Evolutionary conservation across 106 monocot species (phyloP).

Genomic region (Gastrodia elata): DNA sequence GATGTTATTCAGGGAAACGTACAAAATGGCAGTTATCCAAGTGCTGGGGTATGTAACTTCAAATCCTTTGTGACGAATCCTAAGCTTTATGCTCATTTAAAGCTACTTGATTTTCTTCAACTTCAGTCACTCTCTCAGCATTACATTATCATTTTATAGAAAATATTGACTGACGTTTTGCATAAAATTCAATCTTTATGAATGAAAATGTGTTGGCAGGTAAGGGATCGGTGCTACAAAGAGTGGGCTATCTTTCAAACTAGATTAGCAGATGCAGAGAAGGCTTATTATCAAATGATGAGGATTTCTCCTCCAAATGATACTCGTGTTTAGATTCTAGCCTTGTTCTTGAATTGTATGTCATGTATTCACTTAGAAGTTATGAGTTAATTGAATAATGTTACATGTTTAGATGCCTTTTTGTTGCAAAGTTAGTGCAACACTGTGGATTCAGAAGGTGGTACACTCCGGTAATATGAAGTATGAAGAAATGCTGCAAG

Average conservation of each 20-base stretch:
- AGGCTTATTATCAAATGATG: slow-evolving; percentile 31
- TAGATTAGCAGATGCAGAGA: slow-evolving; percentile 40
- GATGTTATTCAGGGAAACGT: background rate
- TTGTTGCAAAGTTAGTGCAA: too few relatives aligned
- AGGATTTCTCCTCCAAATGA: slow-evolving; percentile 30
- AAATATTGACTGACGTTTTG: background rate
- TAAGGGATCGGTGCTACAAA: slow-evolving; percentile 32
- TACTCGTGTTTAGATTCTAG: slow-evolving; percentile 16
- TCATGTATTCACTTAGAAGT: too few relatives aligned
- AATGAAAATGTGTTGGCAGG: slow-evolving; percentile 14
- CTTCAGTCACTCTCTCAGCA: background rate
- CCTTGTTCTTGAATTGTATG: background rate
- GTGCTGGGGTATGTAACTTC: slow-evolving; percentile 2
- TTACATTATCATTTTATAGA: background rate
- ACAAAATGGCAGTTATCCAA: slow-evolving; percentile 9
- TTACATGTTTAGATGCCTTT: too few relatives aligned
- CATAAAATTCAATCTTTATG: background rate
- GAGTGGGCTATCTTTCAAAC: slow-evolving; percentile 31
- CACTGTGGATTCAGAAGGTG: too few relatives aligned
- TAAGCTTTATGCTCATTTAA: background rate
- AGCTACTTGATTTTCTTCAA: background rate
- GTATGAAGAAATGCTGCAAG: too few relatives aligned
- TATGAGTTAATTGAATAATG: too few relatives aligned
- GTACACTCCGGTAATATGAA: too few relatives aligned
- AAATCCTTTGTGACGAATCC: background rate